Evolutionary conservation across 768 basidiomycete species (phyloP).

Genomic region (Kwoniella europaea): DNA sequence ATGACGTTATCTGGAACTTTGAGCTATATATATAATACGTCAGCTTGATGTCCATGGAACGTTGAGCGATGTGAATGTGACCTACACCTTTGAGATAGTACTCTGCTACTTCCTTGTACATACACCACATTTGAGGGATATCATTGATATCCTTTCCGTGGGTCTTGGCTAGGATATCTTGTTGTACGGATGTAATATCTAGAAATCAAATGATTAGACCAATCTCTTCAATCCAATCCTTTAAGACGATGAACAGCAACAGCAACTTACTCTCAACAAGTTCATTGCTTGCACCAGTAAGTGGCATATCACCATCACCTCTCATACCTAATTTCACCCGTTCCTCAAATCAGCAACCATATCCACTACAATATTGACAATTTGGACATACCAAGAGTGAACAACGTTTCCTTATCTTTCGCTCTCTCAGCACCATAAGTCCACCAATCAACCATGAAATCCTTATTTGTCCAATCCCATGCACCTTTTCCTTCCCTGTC

Average conservation of each 20-base stretch:
- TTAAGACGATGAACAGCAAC: too few species aligned
- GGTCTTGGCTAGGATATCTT: conserved; percentile 65
- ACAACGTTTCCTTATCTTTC: conserved; percentile 67
- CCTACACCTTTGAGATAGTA: conserved; percentile 61
- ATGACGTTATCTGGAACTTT: conserved; percentile 43
- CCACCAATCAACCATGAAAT: conserved; percentile 69
- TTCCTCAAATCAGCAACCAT: not conserved
- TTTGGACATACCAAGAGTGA: conserved; percentile 60
- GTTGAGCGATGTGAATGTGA: too few species aligned
- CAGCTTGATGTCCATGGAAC: conserved; percentile 1
- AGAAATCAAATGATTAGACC: conserved; percentile 56
- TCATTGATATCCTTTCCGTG: conserved; percentile 60
- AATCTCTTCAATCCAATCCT: too few species aligned
- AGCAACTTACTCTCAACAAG: conserved; percentile 41
- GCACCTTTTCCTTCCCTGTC: conserved; percentile 64
- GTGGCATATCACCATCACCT: conserved; percentile 61
- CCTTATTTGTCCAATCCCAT: conserved; percentile 68
- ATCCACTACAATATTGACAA: not conserved
- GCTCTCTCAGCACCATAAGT: conserved; percentile 67
- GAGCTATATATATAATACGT: conserved; percentile 23
- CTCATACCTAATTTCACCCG: conserved; percentile 65
- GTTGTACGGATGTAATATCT: conserved; percentile 68
- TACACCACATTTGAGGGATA: conserved; percentile 70
- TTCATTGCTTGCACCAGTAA: conserved; percentile 46
- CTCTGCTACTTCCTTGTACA: conserved; percentile 69